These are phyloP conservation scores for Botrytis elliptica DNA, from an alignment of 2,329 filamentous ascomycete genomes.

Conservation along the genomic window DNA sequence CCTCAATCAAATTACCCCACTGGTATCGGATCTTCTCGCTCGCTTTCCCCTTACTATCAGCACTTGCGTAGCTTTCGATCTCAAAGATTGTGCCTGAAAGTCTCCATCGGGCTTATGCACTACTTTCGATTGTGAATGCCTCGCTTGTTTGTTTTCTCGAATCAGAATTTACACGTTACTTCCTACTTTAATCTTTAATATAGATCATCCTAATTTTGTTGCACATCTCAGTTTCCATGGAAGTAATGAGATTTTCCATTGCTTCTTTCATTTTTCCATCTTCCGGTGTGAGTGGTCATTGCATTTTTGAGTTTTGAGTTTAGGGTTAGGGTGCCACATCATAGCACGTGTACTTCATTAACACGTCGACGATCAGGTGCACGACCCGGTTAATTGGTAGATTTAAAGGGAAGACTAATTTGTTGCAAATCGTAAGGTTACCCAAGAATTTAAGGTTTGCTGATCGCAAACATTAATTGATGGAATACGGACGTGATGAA, in stretches of 20 bases:
- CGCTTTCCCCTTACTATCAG: not conserved
- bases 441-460: conserved; percentile 14
- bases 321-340: conserved; percentile 1
- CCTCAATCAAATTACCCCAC: not conserved
- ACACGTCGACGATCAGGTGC: conserved; percentile 12
- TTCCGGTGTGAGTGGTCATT: not conserved
- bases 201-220: not conserved
- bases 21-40: not conserved
- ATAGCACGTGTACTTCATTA: conserved; percentile 8
- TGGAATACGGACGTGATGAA: not conserved
- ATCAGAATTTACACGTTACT: not conserved
- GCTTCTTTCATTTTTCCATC: not conserved
- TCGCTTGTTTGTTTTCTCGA: not conserved
- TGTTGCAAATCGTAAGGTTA: conserved; percentile 15
- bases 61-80: not conserved
- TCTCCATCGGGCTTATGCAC: not conserved
- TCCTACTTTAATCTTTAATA: not conserved
- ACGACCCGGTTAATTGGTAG: not conserved
- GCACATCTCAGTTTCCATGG: conserved; percentile 4
- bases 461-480: not conserved
- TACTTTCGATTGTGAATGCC: not conserved
- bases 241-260: not conserved
- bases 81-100: not conserved
- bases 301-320: conserved; percentile 5
- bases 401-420: not conserved